Conservation (phyloP, 2,329 filamentous ascomycete genomes). For the Aspergillus novoparasiticus region DNA sequence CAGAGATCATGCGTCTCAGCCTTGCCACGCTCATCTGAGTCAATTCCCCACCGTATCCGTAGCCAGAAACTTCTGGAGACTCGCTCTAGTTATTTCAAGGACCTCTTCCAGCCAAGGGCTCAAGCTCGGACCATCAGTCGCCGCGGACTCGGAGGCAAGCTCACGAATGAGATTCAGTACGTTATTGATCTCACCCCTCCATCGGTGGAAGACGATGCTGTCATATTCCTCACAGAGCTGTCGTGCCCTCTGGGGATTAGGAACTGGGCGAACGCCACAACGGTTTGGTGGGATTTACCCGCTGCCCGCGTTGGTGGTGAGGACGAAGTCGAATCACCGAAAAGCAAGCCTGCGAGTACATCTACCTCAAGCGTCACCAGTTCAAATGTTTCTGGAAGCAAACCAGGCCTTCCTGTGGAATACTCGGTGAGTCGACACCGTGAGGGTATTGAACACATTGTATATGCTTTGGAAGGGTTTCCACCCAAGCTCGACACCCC, state of each 20-base stretch:
- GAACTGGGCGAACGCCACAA: conserved; percentile 54
- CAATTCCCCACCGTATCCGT: conserved; percentile 36
- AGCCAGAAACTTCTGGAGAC: conserved; percentile 35
- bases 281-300: conserved; percentile 43
- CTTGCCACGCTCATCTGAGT: conserved; percentile 17
- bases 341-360: not conserved
- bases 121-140: conserved; percentile 34
- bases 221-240: conserved; percentile 60
- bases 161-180: conserved; percentile 54
- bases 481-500: conserved; percentile 64
- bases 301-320: conserved; percentile 48
- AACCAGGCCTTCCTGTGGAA: conserved; percentile 44
- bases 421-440: conserved; percentile 68
- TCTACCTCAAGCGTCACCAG: not conserved
- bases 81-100: conserved; percentile 32
- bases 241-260: conserved; percentile 60
- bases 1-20: conserved; percentile 16
- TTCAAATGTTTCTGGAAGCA: conserved; percentile 17
- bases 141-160: conserved; percentile 28
- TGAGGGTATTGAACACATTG: conserved; percentile 63
- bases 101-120: conserved; percentile 31
- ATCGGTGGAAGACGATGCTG: conserved; percentile 63
- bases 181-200: conserved; percentile 67
- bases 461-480: conserved; percentile 59
- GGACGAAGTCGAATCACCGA: conserved; percentile 44